phyloP scores from a whole-genome alignment of 2,329 filamentous ascomycete species.

The Clonostachys chloroleuca region DNA sequence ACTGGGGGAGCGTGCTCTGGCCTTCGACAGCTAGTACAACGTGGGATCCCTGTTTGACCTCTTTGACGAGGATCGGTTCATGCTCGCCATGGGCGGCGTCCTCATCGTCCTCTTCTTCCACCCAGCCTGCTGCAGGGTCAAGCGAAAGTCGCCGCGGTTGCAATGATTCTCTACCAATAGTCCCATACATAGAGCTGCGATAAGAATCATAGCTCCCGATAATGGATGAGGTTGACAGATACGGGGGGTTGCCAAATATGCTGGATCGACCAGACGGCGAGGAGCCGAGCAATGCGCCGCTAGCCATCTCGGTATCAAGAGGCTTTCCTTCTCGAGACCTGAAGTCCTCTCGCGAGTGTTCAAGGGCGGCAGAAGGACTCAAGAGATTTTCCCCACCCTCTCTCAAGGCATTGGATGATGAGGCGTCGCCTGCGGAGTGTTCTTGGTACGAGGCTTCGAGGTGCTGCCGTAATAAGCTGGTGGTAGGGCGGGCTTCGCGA shows the following conservation, averaged over 20 bases:
- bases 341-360: conserved; percentile 17
- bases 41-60: conserved; percentile 83
- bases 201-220: conserved; percentile 66
- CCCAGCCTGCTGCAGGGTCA: conserved; percentile 22
- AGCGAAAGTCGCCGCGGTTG: conserved; percentile 38
- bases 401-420: neutral
- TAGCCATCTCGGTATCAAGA: conserved; percentile 35
- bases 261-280: conserved; percentile 24
- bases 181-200: conserved; percentile 46
- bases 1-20: conserved; percentile 93
- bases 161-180: conserved; percentile 30
- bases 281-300: conserved; percentile 14
- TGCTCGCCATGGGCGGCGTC: conserved; percentile 49
- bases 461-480: conserved; percentile 48
- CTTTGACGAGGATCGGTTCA: conserved; percentile 80
- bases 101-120: conserved; percentile 14
- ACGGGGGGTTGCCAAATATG: conserved; percentile 54
- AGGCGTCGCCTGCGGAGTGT: neutral
- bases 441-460: conserved; percentile 30
- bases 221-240: conserved; percentile 63
- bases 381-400: neutral
- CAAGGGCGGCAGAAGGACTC: conserved; percentile 6
- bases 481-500: conserved; percentile 19
- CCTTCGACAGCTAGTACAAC: conserved; percentile 82
- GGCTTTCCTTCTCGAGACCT: conserved; percentile 43